phyloP scores from a whole-genome alignment of 2,329 filamentous ascomycete species.

The Colletotrichum chlorophyti region DNA sequence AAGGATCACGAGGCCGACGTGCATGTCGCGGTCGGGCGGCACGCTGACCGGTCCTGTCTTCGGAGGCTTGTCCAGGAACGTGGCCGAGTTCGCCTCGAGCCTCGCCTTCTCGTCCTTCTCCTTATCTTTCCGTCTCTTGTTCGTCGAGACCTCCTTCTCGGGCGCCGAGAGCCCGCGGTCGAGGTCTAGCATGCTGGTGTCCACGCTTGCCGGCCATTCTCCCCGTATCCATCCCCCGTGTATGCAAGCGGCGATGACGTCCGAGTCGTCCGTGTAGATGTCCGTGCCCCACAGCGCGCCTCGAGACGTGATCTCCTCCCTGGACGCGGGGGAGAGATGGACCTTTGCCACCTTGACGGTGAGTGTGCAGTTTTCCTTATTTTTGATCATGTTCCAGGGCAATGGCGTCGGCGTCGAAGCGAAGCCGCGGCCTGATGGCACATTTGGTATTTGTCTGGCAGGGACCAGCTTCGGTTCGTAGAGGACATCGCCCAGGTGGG shows the following conservation, averaged over 20 bases:
- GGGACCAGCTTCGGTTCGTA: constrained; percentile 75
- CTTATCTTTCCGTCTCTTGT: constrained; percentile 41
- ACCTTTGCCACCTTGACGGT: constrained; percentile 86
- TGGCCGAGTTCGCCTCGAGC: constrained; percentile 43
- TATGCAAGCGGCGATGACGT: constrained; percentile 90
- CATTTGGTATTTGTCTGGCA: constrained; percentile 51
- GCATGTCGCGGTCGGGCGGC: constrained; percentile 76
- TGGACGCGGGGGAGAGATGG: constrained; percentile 72
- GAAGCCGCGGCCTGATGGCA: constrained; percentile 49
- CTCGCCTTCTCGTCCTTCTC: constrained; percentile 41
- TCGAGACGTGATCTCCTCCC: constrained; percentile 84
- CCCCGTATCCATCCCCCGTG: constrained; percentile 93
- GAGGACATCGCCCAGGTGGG: constrained; percentile 83
- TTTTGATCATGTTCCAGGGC: constrained; percentile 74
- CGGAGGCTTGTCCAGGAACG: constrained; percentile 60
- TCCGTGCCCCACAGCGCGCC: constrained; percentile 91
- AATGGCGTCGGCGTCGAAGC: constrained; percentile 72
- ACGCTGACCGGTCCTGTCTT: constrained; percentile 67
- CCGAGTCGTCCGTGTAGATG: constrained; percentile 94
- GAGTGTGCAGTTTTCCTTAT: constrained; percentile 87
- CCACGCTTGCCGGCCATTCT: constrained; percentile 82
- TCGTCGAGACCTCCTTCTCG: constrained; percentile 25
- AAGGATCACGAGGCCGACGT: constrained; percentile 85
- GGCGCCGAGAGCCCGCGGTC: constrained; percentile 41
- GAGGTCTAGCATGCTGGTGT: constrained; percentile 70